Base-by-base conservation (phyloP, 768 basidiomycete species). In the Tricholoma terreum region DNA sequence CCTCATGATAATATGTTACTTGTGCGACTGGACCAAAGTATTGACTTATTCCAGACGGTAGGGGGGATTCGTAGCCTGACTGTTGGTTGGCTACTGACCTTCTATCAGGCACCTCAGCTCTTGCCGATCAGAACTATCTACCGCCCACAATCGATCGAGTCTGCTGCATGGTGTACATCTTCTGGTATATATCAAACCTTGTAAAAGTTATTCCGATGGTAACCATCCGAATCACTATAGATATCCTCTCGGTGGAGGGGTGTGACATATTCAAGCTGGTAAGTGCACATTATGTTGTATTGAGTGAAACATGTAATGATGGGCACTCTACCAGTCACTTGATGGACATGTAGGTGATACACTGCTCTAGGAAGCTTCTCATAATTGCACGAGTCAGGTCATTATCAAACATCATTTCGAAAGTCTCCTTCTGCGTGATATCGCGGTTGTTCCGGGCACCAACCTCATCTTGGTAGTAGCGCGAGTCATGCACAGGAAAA, bases 91-190 rank as follows among this genome's bases (percentile, higher is more conserved):
- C 27, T 24, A 35, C 2, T 21, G 34, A 24, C 38, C 22, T 30
- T 6, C 6, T 19, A 8, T 10, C 9, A 14, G 31, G 10, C n/a
- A 24, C 24, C 19, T 10, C 10, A 22, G 4, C n/a, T n/a, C n/a
- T n/a, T n/a, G n/a, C 43, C 19, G 0, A 40, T 62, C 35, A 50
- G 49, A 21, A 57, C 12, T 1, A 43, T 61, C n/a, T 33, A 51
- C 21, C 61, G 63, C 17, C 59, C 46, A 14, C 59, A 62, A n/a
- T 30, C 6, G 11, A 15, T 64, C n/a, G 50, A 60, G 30, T 60
- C 61, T 14, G 56, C 52, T 3, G 17, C 35, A 2, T 58, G 59
- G 61, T 56, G 43, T 45, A 49, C 36, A 35, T 24, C 53, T n/a
- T 55, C 42, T 0, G 45, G 45, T 55, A 36, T 21, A 54, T 36